Evolutionary conservation across 345 rosid species (phyloP), one percentile per base, ranked within the genome.

Genomic region (Noccaea bulbosa): DNA sequence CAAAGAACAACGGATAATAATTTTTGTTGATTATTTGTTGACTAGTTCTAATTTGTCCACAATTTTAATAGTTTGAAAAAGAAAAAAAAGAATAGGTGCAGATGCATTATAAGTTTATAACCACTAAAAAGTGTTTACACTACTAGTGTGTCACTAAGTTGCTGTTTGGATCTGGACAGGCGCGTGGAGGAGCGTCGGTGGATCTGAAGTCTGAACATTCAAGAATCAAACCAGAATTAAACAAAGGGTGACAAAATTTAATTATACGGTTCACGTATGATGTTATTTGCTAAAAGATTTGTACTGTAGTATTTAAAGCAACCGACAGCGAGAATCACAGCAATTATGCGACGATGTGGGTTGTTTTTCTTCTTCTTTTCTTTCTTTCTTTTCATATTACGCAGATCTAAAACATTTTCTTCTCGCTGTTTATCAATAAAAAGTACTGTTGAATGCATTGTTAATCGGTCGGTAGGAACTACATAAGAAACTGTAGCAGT

Each of bases 121-220:
- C 17, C 62, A 53, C 52, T 0, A 11, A 3, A 24, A 24, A 35
- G 59, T 52, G 40, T 66, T 66, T 6, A 53, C 62, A 67, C 16
- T 6, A 67, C 16, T 6, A 16, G 54, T 64, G 62, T 44, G 64
- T 20, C 38, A 1, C 0, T 3, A 47, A 30, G 46, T 48, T 2
- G 55, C 56, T 53, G 63, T 52, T 44, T 62, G 70, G 70, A 71
- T 71, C 76, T 63, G 14, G 56, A 54, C 64, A 51, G 50, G 56
- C 40, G 50, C 40, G 49, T 63, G 48, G 45, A 43, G 6, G 11
- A 53, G 44, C 71, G 71, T 73, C 77, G 71, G 77, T 73, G 77
- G 77, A 73, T 73, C 77, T 73, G 8, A 51, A 30, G 11, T 56
- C 62, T 65, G 4, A 65, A 15, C 4, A 51, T 6, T 20, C 8